phyloP scores from a whole-genome alignment of 2,329 filamentous ascomycete species.

The Cordyceps tenuipes region DNA sequence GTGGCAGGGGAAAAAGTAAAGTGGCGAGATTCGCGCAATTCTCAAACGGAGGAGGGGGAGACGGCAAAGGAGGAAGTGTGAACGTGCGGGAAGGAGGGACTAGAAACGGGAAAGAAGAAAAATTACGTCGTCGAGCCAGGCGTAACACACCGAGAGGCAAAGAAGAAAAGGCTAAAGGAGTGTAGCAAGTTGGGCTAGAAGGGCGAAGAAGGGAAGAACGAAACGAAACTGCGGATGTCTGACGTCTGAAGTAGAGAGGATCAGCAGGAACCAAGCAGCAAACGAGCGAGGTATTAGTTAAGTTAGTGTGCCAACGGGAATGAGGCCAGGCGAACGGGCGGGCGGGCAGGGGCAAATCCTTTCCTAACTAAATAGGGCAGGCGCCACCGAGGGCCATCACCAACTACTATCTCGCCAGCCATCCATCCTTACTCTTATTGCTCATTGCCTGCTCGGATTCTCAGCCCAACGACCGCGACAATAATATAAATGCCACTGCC shows the following conservation, averaged over 20 bases:
- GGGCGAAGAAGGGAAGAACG: not conserved
- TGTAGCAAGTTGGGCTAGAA: not conserved
- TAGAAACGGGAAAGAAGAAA: conserved; percentile 14
- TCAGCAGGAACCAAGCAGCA: not conserved
- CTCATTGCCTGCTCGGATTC: not conserved
- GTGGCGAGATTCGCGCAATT: not conserved
- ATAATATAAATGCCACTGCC: not conserved
- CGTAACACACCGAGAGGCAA: conserved; percentile 18
- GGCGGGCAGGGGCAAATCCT: not conserved
- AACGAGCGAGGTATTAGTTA: not conserved
- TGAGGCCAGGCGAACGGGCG: not conserved
- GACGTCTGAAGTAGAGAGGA: not conserved
- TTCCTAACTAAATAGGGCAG: conserved; percentile 1
- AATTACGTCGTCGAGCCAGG: not conserved
- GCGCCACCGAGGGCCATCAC: not conserved
- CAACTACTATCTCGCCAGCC: not conserved
- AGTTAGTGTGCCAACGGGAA: not conserved
- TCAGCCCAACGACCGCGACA: not conserved
- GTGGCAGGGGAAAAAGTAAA: not conserved
- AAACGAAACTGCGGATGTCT: not conserved
- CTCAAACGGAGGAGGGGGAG: not conserved
- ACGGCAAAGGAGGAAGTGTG: not conserved
- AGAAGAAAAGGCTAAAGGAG: not conserved
- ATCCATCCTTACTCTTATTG: no score
- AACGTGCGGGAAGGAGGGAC: conserved; percentile 16